Base-by-base conservation (phyloP, 306 rosid species). In the Mucuna pruriens region DNA sequence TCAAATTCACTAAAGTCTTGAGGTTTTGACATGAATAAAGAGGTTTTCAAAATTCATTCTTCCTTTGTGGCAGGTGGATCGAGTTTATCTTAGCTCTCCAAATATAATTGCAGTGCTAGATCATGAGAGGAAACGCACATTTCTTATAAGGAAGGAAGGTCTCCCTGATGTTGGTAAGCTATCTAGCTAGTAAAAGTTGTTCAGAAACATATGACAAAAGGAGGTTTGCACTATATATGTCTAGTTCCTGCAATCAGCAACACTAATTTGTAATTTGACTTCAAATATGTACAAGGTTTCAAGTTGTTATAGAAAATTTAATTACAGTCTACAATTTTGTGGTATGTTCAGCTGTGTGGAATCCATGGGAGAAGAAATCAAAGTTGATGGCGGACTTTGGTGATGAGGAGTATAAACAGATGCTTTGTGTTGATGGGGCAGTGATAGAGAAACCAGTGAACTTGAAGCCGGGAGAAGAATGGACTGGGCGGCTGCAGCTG, bases 311-410 rank as follows among this genome's bases (percentile, higher is more conserved):
- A 8, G 22, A 61, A 38, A 11, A 44, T 13, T 8, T 13, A 31
- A 54, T 6, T 6, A 42, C 45, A 19, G 22, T 42, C 33, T 20
- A 11, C n/a, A 67, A 34, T 70, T 70, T 26, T 17, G 71, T 82
- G 67, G 9, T 44, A 54, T 38, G 23, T 23, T 12, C 36, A 95
- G 99, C 85, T 45, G 92, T 95, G 62, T 95, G 99, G 99, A 95
- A 95, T 84, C 99, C 99, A 69, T 95, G 99, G 99, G 97, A 93
- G 71, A 95, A 93, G 89, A 95, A 91, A 77, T 88, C 98, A 31
- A 95, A 91, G 73, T 68, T 91, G 2, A 93, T 93, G 97, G 84
- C 13, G 44, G 98, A 95, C 81, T 84, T 95, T 9, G 99, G 99
- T 1, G 97, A 90, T 6, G 98, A 91, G 72, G 99, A 95, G 85